Base-by-base conservation (phyloP, 768 basidiomycete species). In the Leccinellum albellum region DNA sequence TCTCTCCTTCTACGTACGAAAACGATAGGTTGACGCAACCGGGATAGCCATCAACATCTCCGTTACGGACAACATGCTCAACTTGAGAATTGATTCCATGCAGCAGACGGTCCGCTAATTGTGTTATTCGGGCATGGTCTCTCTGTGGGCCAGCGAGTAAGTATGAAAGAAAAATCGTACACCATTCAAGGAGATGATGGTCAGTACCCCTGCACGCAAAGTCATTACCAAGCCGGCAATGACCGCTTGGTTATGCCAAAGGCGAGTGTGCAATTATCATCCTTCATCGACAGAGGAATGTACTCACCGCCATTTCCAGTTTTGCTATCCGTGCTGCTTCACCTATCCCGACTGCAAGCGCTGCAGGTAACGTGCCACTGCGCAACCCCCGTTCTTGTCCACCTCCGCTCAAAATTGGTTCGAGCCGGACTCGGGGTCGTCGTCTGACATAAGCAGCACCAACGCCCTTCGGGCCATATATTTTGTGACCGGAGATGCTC, bases 11-110 rank as follows among this genome's bases (percentile, higher is more conserved):
- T 35, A 98, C 94, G 68, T 97, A 98, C 3, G 94, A 85, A 70
- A 98, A 98, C 61, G 89, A 92, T 44, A 98, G 80, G 73, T 98
- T 98, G 70, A 98, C 84, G 70, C 97, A 99, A 40, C 97, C 97
- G 1, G 94, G 87, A 73, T 96, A 99, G 21, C 97, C 97, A 56
- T 87, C 79, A 0, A 80, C 75, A 69, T 98, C 96, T 13, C 97
- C 97, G 67, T 99, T 99, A 37, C 97, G 86, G 45, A 96, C 86
- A 55, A 99, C 93, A 63, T 91, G 86, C 61, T 94, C 91, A 21
- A 98, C 89, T 62, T 89, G 79, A 2, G 85, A 78, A 57, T 89
- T 89, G 71, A 99, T 91, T 57, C 86, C 85, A 35, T 83, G 70
- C 62, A 96, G 81, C 28, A 99, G 81, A 20, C 92, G 86, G 56